A percentile compares a stretch with the other conserved stretches of the same genome.
Evolutionary conservation across 495 filamentous ascomycete genomes (phyloP).

Genomic region (Penicillium cataractarum): DNA sequence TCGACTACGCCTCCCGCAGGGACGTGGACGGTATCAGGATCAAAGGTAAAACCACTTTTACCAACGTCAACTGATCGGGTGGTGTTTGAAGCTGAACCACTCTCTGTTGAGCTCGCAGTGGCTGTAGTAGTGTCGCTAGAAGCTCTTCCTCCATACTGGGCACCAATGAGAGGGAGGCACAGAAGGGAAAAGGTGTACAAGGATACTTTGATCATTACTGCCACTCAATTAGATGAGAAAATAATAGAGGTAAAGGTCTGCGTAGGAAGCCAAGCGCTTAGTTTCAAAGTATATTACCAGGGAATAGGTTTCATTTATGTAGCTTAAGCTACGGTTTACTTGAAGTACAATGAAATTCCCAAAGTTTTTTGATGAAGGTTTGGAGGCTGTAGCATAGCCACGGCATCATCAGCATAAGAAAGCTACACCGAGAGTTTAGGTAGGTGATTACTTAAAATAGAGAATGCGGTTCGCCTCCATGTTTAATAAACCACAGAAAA

Average conservation of each 20-base stretch:
- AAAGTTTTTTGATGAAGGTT: neutral
- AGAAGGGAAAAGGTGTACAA: neutral
- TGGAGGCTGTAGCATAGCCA: neutral
- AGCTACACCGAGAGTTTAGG: neutral
- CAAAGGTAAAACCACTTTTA: constrained; percentile 29
- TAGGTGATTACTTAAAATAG: neutral
- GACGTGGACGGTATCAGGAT: constrained; percentile 49
- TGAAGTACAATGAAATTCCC: neutral
- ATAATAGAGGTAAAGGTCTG: neutral
- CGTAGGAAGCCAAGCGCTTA: neutral
- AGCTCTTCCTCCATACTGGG: constrained; percentile 3
- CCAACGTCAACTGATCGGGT: constrained; percentile 34
- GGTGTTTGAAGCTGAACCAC: constrained; percentile 5
- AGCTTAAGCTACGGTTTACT: neutral
- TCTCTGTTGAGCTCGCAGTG: neutral
- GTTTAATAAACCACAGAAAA: neutral
- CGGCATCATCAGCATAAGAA: neutral
- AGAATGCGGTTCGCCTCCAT: neutral
- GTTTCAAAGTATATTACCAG: neutral
- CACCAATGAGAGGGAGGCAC: neutral
- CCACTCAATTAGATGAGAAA: neutral
- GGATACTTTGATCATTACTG: neutral
- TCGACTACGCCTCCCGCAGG: constrained; percentile 64
- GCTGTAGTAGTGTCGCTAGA: neutral
- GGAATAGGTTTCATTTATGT: neutral